These are phyloP conservation scores for Gymnopus androsaceus DNA, from an alignment of 1,284 basidiomycete species.

Conservation along the genomic window DNA sequence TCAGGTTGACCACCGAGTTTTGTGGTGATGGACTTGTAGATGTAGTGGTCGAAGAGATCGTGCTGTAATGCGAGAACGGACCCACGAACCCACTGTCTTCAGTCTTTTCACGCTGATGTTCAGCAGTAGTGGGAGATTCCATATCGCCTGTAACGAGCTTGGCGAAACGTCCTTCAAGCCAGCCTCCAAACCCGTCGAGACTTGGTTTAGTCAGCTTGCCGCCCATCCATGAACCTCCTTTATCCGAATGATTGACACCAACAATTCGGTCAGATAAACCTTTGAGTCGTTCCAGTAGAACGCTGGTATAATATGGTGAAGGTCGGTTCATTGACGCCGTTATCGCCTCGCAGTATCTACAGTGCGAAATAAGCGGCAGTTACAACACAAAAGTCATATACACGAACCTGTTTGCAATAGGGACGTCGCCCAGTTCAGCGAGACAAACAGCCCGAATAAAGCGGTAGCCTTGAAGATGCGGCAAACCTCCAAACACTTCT, in stretches of 20 bases:
- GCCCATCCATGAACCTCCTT: slow-evolving; percentile 79
- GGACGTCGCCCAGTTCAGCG: slow-evolving; percentile 79
- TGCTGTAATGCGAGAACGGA: slow-evolving; percentile 93
- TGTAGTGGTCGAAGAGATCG: slow-evolving; percentile 82
- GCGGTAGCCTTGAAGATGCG: slow-evolving; percentile 89
- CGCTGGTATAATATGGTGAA: slow-evolving; percentile 69
- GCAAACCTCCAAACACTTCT: slow-evolving; percentile 81
- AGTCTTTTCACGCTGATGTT: slow-evolving; percentile 42
- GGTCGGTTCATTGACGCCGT: slow-evolving; percentile 63
- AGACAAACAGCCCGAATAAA: slow-evolving; percentile 78
- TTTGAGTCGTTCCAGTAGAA: slow-evolving; percentile 78
- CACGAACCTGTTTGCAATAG: slow-evolving; percentile 69
- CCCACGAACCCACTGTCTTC: slow-evolving; percentile 59
- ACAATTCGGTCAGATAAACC: slow-evolving; percentile 81
- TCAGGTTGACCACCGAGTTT: slow-evolving; percentile 53
- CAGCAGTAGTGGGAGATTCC: slow-evolving; percentile 44
- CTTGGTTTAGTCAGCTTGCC: slow-evolving; percentile 85
- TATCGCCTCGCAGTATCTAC: slow-evolving; percentile 95
- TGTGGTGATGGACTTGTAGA: slow-evolving; percentile 75
- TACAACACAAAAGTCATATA: not conserved
- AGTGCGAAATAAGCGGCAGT: not conserved
- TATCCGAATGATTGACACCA: slow-evolving; percentile 74
- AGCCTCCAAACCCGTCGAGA: slow-evolving; percentile 89
- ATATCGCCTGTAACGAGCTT: slow-evolving; percentile 95
- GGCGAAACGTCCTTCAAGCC: slow-evolving; percentile 92